Evolutionary conservation across 179 eudicot genomes (phyloP).

Genomic region (Beta lomatogona): DNA sequence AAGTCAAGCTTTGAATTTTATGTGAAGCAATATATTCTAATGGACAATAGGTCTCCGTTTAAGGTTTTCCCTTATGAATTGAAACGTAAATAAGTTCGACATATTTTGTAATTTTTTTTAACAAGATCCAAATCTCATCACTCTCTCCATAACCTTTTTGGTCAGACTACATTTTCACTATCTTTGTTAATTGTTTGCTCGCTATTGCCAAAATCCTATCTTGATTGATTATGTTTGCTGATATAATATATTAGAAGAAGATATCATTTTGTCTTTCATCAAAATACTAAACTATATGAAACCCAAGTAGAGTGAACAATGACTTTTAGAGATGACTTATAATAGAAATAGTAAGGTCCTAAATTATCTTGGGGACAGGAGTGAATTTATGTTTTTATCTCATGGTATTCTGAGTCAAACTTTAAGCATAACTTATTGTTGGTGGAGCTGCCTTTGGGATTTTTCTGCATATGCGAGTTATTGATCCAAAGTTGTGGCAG

Average conservation of each 20-base stretch:
- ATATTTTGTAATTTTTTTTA: too few relatives aligned
- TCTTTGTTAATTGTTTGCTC: background rate
- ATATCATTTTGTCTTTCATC: background rate
- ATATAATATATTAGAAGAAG: background rate
- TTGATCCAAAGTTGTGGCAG: background rate
- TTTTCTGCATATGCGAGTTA: background rate
- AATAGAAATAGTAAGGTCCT: background rate
- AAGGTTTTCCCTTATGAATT: too few relatives aligned
- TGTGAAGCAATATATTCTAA: too few relatives aligned
- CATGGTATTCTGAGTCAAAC: background rate
- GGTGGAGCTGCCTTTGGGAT: background rate
- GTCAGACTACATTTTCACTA: too few relatives aligned
- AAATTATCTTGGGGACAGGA: background rate
- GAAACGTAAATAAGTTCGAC: too few relatives aligned
- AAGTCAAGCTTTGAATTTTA: too few relatives aligned
- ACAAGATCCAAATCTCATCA: too few relatives aligned
- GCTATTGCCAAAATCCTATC: background rate
- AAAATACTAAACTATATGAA: background rate
- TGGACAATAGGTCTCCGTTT: too few relatives aligned
- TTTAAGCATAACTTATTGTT: background rate
- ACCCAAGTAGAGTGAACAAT: background rate
- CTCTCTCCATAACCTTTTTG: too few relatives aligned
- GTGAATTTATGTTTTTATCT: background rate
- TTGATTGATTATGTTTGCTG: background rate
- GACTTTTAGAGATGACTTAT: background rate